Conservation (phyloP, 176 grass and related monocot species). For the Musa itinerans region DNA sequence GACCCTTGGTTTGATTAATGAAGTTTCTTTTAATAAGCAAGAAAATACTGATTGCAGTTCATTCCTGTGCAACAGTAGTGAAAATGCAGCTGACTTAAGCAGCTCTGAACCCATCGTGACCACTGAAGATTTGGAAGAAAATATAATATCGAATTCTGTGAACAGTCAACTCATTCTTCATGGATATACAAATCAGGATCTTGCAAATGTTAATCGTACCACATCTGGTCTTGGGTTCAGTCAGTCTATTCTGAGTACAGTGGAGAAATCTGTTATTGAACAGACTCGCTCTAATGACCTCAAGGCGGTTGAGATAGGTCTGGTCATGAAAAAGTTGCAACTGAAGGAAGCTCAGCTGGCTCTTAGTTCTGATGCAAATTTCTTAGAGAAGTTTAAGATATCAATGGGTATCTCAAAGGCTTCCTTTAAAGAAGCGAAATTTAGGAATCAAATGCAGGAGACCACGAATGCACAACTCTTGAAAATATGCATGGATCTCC, state of each 20-base stretch:
- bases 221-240: constrained; percentile 25
- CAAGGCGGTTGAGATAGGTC: constrained; percentile 72
- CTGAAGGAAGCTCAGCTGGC: constrained; percentile 66
- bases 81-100: not conserved
- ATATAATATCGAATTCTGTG: not conserved
- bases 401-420: constrained; percentile 79
- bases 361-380: constrained; percentile 54
- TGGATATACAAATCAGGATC: constrained; percentile 31
- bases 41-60: constrained; percentile 24
- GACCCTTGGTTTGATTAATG: constrained; percentile 67
- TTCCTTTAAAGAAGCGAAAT: constrained; percentile 67
- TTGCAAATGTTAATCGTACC: constrained; percentile 25
- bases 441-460: constrained; percentile 71
- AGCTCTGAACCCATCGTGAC: not conserved
- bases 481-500: constrained; percentile 63
- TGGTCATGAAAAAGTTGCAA: constrained; percentile 67
- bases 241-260: constrained; percentile 45
- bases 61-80: constrained; percentile 21
- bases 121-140: constrained; percentile 19
- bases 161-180: constrained; percentile 33
- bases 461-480: constrained; percentile 48
- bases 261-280: constrained; percentile 69
- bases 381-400: constrained; percentile 72
- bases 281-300: constrained; percentile 70
- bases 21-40: constrained; percentile 30